phyloP scores from a whole-genome alignment of 257 asterid species.

The Penstemon barbatus region DNA sequence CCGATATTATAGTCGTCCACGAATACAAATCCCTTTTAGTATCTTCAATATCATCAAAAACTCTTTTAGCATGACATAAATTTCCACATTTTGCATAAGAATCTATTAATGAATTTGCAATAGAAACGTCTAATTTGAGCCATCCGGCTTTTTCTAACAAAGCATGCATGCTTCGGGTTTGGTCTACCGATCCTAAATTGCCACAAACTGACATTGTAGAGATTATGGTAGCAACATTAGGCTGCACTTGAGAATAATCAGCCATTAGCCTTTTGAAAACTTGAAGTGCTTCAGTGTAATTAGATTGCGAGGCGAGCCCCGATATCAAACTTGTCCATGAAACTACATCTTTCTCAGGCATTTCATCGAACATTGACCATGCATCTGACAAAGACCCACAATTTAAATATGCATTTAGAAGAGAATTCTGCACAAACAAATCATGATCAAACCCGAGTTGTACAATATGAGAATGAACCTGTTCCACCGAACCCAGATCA shows the following conservation, averaged over 20 bases:
- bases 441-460: conserved; percentile 23
- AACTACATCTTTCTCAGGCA: conserved; percentile 52
- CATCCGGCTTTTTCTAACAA: conserved; percentile 47
- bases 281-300: conserved; percentile 31
- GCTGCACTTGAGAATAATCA: conserved; percentile 22
- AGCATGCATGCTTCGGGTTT: conserved; percentile 41
- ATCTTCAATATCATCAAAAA: conserved; percentile 32
- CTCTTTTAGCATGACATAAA: conserved; percentile 24
- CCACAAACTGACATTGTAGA: conserved; percentile 54
- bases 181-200: conserved; percentile 41
- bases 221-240: conserved; percentile 39
- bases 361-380: conserved; percentile 45
- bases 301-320: conserved; percentile 45
- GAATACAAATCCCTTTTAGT: conserved; percentile 41
- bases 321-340: conserved; percentile 58
- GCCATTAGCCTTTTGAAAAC: conserved; percentile 31
- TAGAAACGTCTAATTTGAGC: conserved; percentile 35
- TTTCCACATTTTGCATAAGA: conserved; percentile 57
- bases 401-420: conserved; percentile 25
- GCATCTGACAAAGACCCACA: conserved; percentile 33
- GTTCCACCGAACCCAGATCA: conserved; percentile 32
- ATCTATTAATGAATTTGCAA: conserved; percentile 45
- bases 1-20: conserved; percentile 63
- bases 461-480: conserved; percentile 35
- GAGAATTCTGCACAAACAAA: conserved; percentile 37